Base-by-base conservation (phyloP, 129 eudicot species). In the Dittrichia graveolens region DNA sequence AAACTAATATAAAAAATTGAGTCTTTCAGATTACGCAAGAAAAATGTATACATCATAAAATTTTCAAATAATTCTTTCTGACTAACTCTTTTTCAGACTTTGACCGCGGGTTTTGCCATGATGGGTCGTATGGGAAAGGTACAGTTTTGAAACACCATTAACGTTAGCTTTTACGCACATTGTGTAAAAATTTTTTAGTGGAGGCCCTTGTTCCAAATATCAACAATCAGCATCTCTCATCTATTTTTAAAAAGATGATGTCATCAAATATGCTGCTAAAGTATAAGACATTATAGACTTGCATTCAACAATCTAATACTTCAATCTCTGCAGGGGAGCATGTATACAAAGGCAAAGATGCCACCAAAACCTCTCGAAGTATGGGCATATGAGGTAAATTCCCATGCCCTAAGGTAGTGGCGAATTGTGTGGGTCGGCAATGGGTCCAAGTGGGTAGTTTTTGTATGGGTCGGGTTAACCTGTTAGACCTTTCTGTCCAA, bases 101-200 rank as follows among this genome's bases (percentile, higher is more conserved):
- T 95, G 76, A 88, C 95, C 0, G 97, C 84, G 73, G 97, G 97
- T 40, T 86, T 95, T 85, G 99, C 99, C 38, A 90, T 95, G 97
- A 90, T 95, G 71, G 99, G 97, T 53, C 96, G 99, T 58, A 78
- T 86, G 94, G 99, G 97, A 34, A 90, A 84, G 96, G 99, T 95
- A 88, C 58, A 45, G 6, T 72, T 73, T 62, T 16, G 48, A 13
- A 57, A 75, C 56, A 53, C 65, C 43, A 13, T 67, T 3, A 60
- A 60, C 46, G 48, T 46, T 12, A 9, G 11, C 11, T 61, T 46
- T 52, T 50, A 52, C 37, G 0, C 62, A 10, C 34, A 49, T 49
- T 56, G 55, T 48, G 6, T 2, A 39, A n/a, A n/a, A n/a, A 61
- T 7, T n/a, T 38, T n/a, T 38, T 39, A 39, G 15, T 7, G n/a